Evolutionary conservation across 768 basidiomycete genomes (phyloP).

Genomic region (Multifurca ochricompacta): DNA sequence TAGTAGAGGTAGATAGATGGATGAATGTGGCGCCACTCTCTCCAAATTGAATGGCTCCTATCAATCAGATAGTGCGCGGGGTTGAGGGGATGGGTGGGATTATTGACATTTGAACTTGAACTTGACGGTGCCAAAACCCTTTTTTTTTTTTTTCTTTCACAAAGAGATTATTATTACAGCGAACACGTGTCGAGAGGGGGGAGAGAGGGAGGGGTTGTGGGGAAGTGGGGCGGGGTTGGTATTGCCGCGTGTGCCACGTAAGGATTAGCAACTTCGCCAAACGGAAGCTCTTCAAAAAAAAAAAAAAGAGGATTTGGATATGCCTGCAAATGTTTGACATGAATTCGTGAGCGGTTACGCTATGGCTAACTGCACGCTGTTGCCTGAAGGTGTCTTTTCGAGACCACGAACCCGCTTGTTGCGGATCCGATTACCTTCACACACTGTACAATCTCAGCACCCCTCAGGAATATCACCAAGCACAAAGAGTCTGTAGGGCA

Average conservation of each 20-base stretch:
- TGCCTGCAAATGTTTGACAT: not conserved
- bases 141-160: too few species aligned
- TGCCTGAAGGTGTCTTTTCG: not conserved
- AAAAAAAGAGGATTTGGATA: not conserved
- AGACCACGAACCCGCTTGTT: too few species aligned
- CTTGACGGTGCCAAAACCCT: too few species aligned
- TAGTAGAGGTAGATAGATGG: too few species aligned
- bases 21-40: too few species aligned
- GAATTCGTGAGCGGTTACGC: not conserved
- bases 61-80: not conserved
- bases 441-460: conserved; percentile 1
- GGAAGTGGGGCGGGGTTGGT: too few species aligned
- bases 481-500: conserved; percentile 3
- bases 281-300: not conserved
- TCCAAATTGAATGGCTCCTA: too few species aligned
- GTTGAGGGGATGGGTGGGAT: not conserved
- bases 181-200: conserved; percentile 8
- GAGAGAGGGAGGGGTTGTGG: too few species aligned
- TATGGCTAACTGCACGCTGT: not conserved
- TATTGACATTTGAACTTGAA: too few species aligned
- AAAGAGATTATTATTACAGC: not conserved
- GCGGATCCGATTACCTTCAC: not conserved
- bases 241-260: not conserved
- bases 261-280: not conserved
- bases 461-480: not conserved